These are phyloP conservation scores for Metarhizium guizhouense DNA, from an alignment of 2,329 filamentous ascomycete species.

Conservation along the genomic window DNA sequence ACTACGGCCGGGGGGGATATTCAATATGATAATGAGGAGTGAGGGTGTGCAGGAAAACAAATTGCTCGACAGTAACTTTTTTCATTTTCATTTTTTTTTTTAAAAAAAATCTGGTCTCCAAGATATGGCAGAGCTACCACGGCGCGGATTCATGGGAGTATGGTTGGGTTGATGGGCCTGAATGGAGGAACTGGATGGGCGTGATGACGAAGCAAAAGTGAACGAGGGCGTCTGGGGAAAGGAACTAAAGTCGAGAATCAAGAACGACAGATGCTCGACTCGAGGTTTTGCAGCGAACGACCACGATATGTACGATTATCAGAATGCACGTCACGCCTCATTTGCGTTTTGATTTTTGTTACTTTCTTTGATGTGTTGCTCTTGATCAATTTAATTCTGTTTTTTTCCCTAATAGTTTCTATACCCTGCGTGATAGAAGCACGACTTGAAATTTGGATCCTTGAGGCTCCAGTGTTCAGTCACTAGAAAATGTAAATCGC, in stretches of 20 bases:
- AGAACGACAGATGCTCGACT: background rate
- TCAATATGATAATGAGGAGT: background rate
- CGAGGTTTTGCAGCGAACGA: background rate
- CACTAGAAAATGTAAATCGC: background rate
- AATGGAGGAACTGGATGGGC: background rate
- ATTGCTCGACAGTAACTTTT: background rate
- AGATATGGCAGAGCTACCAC: background rate
- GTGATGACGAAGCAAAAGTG: background rate
- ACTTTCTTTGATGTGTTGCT: background rate
- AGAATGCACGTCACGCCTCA: background rate
- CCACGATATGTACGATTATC: conserved; percentile 1
- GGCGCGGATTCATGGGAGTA: background rate
- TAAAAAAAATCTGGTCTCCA: background rate
- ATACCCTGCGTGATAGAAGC: background rate
- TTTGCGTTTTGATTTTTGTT: conserved; percentile 1
- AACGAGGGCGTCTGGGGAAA: background rate
- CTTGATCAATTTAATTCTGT: background rate
- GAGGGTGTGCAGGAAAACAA: background rate
- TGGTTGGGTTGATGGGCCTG: background rate
- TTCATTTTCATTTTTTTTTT: background rate
- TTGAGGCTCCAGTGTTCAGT: background rate
- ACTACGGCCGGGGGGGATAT: background rate
- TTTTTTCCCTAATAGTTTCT: background rate
- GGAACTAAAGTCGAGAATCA: background rate
- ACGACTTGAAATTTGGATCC: background rate